Evolutionary conservation across 1,139 yeast species (phyloP).

Genomic region (Yamadazyma aaseri): DNA sequence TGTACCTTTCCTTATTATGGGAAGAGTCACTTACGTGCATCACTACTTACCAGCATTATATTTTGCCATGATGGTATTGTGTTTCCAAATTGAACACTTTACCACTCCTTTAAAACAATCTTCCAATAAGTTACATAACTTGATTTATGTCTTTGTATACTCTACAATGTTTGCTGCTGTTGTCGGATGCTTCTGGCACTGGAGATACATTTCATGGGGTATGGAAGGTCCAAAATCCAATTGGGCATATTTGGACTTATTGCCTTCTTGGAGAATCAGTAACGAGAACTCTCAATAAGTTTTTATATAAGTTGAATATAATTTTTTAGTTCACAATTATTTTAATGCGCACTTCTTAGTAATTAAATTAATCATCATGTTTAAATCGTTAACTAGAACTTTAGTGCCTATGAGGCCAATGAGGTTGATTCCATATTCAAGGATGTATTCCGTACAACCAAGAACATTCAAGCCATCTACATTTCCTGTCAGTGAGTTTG

Average conservation of each 20-base stretch:
- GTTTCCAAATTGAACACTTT: slow-evolving; percentile 69
- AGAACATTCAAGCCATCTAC: slow-evolving; percentile 14
- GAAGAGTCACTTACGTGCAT: slow-evolving; percentile 96
- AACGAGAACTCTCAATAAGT: slow-evolving; percentile 29
- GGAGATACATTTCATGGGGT: slow-evolving; percentile 83
- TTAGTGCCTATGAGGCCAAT: not conserved
- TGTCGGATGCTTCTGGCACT: slow-evolving; percentile 66
- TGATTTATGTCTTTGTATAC: slow-evolving; percentile 35
- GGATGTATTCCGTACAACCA: slow-evolving; percentile 10
- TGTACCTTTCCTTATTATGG: slow-evolving; percentile 89
- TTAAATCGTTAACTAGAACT: not conserved
- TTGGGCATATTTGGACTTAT: slow-evolving; percentile 71
- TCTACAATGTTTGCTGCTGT: slow-evolving; percentile 53
- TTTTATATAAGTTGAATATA: not conserved
- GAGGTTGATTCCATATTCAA: not conserved
- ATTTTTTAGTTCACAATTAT: not conserved
- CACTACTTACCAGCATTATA: slow-evolving; percentile 96
- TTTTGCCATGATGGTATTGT: slow-evolving; percentile 85
- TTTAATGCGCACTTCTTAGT: not conserved
- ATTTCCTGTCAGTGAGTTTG: slow-evolving; percentile 11
- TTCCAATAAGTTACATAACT: slow-evolving; percentile 22
- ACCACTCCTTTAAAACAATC: slow-evolving; percentile 43
- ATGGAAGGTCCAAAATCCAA: slow-evolving; percentile 77
- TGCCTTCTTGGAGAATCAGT: slow-evolving; percentile 66
- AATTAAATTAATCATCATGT: not conserved